phyloP scores from a whole-genome alignment of 2,329 filamentous ascomycete genomes.

The Blastomyces emzantsi region DNA sequence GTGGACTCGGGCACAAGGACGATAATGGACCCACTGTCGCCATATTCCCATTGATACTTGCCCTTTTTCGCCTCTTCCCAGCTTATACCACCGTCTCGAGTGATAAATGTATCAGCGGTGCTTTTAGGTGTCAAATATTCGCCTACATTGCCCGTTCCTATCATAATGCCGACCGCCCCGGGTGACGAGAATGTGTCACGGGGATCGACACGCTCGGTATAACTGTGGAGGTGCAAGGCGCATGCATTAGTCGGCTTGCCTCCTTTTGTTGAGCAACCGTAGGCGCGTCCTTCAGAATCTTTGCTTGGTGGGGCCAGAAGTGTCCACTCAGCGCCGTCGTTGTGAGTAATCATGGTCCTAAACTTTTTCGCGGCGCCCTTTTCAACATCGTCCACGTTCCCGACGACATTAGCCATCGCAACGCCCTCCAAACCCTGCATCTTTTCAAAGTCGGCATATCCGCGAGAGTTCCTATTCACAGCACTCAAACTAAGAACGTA shows the following conservation, averaged over 20 bases:
- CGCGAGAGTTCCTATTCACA: slow-evolving; percentile 69
- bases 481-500: slow-evolving; percentile 75
- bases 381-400: slow-evolving; percentile 58
- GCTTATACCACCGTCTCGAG: slow-evolving; percentile 75
- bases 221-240: slow-evolving; percentile 86
- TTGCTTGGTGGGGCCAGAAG: slow-evolving; percentile 62
- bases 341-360: slow-evolving; percentile 89
- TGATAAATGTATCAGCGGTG: slow-evolving; percentile 84
- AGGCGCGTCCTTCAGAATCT: slow-evolving; percentile 62
- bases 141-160: slow-evolving; percentile 88
- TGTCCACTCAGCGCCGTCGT: slow-evolving; percentile 84
- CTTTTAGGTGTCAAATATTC: slow-evolving; percentile 55
- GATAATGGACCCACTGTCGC: slow-evolving; percentile 87
- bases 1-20: slow-evolving; percentile 69
- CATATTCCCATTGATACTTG: slow-evolving; percentile 85
- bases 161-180: slow-evolving; percentile 81
- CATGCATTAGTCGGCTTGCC: slow-evolving; percentile 55
- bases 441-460: slow-evolving; percentile 93
- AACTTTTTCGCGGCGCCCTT: slow-evolving; percentile 64
- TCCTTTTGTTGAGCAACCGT: slow-evolving; percentile 53
- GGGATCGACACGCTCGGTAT: slow-evolving; percentile 78
- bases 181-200: slow-evolving; percentile 79
- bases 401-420: slow-evolving; percentile 73
- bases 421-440: slow-evolving; percentile 89
- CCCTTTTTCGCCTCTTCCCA: slow-evolving; percentile 86